Base-by-base conservation (phyloP, 2,329 filamentous ascomycete species). In the Cercospora sp. region DNA sequence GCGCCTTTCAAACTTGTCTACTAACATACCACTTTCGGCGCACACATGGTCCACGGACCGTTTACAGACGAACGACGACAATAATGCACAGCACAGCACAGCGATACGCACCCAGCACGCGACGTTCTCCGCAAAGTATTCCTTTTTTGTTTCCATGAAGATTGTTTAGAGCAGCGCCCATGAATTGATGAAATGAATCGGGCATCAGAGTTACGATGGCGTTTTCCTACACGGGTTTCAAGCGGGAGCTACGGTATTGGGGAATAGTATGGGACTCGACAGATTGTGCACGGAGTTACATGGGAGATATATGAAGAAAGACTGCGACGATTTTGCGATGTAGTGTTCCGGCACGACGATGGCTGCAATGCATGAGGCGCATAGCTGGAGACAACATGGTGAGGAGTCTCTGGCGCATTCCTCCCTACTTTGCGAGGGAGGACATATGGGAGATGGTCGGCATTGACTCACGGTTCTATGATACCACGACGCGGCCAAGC, bases 381-480 rank as follows among this genome's bases (percentile, higher is more conserved):
- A 36, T 33, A 20, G 55, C 55, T 59, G 55, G 55, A 12, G 13
- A 58, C 30, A 53, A 9, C 45, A 48, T 48, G 18, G 45, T 9
- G 45, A 48, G 45, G 45, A 12, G 20, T 20, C n/a, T 48, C 18
- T 23, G 48, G 20, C 13, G 48, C 48, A 55, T 30, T 13, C 48
- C 23, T 55, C 48, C 48, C 48, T 55, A 28, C 48, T 55, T 28
- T 55, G 48, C 48, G 48, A 55, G 48, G 48, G 48, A 55, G 23
- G 12, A 28, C 48, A 55, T 16, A 55, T n/a, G 48, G 23, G 23
- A 30, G 23, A 30, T 55, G 48, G 48, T 55, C 23, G 48, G 48
- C 48, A 55, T 55, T 55, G 48, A 55, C 48, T 55, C 48, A 55
- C 48, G 48, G 55, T 33, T 59, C 55, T 59, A 59, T 23, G 55